Evolutionary conservation across 345 rosid species (phyloP), one percentile per base, ranked within the genome.

Genomic region (Corchorus olitorius): DNA sequence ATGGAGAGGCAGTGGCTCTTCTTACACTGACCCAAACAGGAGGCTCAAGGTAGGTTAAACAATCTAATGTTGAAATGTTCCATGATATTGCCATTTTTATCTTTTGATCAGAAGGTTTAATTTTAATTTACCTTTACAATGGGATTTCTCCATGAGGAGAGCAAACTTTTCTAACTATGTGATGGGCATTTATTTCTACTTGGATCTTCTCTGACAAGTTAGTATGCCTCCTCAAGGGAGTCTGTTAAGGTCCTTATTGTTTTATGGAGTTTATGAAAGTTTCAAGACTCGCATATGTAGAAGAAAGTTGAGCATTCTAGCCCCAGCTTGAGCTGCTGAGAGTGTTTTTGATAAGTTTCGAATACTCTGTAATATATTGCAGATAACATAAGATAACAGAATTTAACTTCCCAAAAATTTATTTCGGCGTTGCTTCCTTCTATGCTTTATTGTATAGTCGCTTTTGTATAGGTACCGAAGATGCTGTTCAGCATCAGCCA

Each of bases 381-480:
- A 35, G 43, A 62, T 35, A 34, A 10, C 22, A 37, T 8, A 17
- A 17, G 4, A 8, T 10, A 39, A 20, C 69, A 65, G 37, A 41
- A 41, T 63, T 63, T 16, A 15, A 8, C 39, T 8, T 14, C 27
- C 73, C 14, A 58, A 33, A 19, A 58, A 8, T 68, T 67, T 67
- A 46, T 46, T 46, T 68, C 58, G 8, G 6, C 0, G 72, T 52
- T 49, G n/a, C n/a, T n/a, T 16, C n/a, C 55, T 8, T 69, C 27
- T 4, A 15, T 52, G 16, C 48, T 16, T 35, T 70, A 70, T 52
- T 35, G 74, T 34, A 17, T 70, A 2, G 74, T 70, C 73, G 73
- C 73, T 52, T 70, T 53, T 70, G 27, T 17, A 34, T 33, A 27
- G 61, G 55, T 10, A 17, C 61, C 13, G 33, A 68, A 49, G 50